A percentile compares a stretch with the other conserved stretches of the same genome.
These are phyloP conservation scores for Lachnellula hyalina DNA, from an alignment of 2,329 filamentous ascomycete species.

Conservation along the genomic window DNA sequence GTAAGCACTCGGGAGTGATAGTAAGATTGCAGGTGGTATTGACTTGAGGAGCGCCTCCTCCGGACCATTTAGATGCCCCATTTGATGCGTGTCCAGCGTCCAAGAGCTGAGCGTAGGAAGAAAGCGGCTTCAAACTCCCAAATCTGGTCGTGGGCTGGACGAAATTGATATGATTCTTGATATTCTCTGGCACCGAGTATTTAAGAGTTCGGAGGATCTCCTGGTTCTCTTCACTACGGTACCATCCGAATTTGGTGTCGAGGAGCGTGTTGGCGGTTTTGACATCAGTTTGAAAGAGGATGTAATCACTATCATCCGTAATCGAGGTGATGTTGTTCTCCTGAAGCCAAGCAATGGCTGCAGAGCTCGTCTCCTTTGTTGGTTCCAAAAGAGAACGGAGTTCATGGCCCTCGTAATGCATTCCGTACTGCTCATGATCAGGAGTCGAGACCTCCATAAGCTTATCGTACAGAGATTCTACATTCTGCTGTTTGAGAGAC, in stretches of 20 bases:
- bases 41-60: slow-evolving; percentile 1
- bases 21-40: slow-evolving; percentile 25
- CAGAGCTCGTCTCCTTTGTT: slow-evolving; percentile 31
- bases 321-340: slow-evolving; percentile 29
- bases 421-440: slow-evolving; percentile 40
- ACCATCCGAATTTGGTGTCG: slow-evolving; percentile 36
- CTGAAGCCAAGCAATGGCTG: slow-evolving; percentile 40
- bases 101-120: slow-evolving; percentile 9
- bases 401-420: slow-evolving; percentile 41
- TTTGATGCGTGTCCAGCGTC: slow-evolving; percentile 9
- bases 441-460: slow-evolving; percentile 39
- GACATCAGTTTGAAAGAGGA: slow-evolving; percentile 25
- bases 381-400: slow-evolving; percentile 40
- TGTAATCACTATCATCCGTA: slow-evolving; percentile 34
- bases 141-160: slow-evolving; percentile 40
- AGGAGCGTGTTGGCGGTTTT: slow-evolving; percentile 34
- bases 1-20: slow-evolving; percentile 30
- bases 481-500: slow-evolving; percentile 21
- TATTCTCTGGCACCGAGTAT: slow-evolving; percentile 35
- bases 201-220: slow-evolving; percentile 35
- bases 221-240: slow-evolving; percentile 26
- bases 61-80: slow-evolving; percentile 8
- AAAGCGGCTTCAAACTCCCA: slow-evolving; percentile 9
- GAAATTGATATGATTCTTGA: slow-evolving; percentile 35
- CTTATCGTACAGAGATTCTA: slow-evolving; percentile 17